Conservation (phyloP, 768 basidiomycete species). For the Lentinula guzmanii region DNA sequence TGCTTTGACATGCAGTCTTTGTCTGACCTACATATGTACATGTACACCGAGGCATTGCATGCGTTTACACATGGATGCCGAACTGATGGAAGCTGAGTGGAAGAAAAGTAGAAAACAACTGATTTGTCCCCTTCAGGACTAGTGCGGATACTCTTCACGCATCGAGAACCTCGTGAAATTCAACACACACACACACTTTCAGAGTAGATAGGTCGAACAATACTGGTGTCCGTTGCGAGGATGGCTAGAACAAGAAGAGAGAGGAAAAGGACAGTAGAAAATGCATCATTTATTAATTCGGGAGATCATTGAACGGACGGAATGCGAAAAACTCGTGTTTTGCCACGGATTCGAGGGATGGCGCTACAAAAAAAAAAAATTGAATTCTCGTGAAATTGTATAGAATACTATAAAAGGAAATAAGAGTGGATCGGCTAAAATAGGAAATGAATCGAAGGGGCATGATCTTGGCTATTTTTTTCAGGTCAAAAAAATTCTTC, state of each 20-base stretch:
- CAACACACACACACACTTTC: background rate
- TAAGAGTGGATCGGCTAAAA: background rate
- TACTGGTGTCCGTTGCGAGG: too few relatives aligned
- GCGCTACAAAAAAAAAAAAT: background rate
- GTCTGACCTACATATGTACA: background rate
- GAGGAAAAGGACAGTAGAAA: too few relatives aligned
- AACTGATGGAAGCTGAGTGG: background rate
- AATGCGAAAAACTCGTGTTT: background rate
- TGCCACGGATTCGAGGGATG: slow-evolving; percentile 1
- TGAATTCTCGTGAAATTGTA: background rate
- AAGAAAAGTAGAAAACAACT: background rate
- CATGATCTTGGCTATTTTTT: background rate
- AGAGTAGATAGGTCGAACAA: background rate
- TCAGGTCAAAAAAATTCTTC: background rate
- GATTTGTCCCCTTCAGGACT: slow-evolving; percentile 8
- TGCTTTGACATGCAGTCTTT: background rate
- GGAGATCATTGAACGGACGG: too few relatives aligned
- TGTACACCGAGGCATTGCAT: background rate
- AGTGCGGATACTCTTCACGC: slow-evolving; percentile 1
- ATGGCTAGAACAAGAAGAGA: background rate
- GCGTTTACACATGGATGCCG: slow-evolving; percentile 4
- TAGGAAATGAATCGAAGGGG: background rate
- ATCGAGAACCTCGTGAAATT: background rate
- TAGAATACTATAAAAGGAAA: background rate
- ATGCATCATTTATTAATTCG: too few relatives aligned